phyloP scores from a whole-genome alignment of 2,329 filamentous ascomycete species.

The Stachybotrys chlorohalonatus region DNA sequence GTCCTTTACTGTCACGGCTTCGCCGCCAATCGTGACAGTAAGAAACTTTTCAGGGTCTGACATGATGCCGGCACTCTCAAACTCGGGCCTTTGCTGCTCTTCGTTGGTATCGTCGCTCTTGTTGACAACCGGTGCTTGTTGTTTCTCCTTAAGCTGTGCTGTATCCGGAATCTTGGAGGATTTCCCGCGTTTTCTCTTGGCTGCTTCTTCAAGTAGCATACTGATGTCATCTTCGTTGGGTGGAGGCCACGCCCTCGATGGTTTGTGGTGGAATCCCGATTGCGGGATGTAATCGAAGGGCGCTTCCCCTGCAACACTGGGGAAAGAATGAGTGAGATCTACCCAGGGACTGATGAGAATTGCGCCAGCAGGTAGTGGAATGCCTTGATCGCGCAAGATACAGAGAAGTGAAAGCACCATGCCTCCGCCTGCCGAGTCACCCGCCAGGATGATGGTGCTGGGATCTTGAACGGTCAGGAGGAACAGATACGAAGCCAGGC shows the following conservation, averaged over 20 bases:
- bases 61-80: slow-evolving; percentile 17
- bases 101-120: slow-evolving; percentile 9
- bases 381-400: slow-evolving; percentile 68
- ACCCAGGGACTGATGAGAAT: slow-evolving; percentile 94
- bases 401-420: slow-evolving; percentile 80
- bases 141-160: slow-evolving; percentile 18
- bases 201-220: slow-evolving; percentile 40
- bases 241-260: slow-evolving; percentile 86
- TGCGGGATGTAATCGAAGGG: slow-evolving; percentile 81
- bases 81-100: slow-evolving; percentile 7
- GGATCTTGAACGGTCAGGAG: slow-evolving; percentile 70
- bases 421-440: slow-evolving; percentile 88
- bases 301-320: slow-evolving; percentile 67
- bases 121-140: slow-evolving; percentile 22
- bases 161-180: slow-evolving; percentile 11
- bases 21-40: slow-evolving; percentile 61
- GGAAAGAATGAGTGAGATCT: slow-evolving; percentile 91
- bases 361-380: slow-evolving; percentile 81
- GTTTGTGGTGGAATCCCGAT: slow-evolving; percentile 82
- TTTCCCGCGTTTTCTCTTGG: slow-evolving; percentile 24
- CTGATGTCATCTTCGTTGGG: slow-evolving; percentile 68
- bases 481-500: slow-evolving; percentile 77
- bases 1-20: slow-evolving; percentile 67
- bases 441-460: slow-evolving; percentile 75
- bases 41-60: slow-evolving; percentile 30